Percentiles rank a stretch among this genome's conserved stretches.
Evolutionary conservation across 2,329 filamentous ascomycete genomes (phyloP).

Genomic region (Didymella keratinophila): DNA sequence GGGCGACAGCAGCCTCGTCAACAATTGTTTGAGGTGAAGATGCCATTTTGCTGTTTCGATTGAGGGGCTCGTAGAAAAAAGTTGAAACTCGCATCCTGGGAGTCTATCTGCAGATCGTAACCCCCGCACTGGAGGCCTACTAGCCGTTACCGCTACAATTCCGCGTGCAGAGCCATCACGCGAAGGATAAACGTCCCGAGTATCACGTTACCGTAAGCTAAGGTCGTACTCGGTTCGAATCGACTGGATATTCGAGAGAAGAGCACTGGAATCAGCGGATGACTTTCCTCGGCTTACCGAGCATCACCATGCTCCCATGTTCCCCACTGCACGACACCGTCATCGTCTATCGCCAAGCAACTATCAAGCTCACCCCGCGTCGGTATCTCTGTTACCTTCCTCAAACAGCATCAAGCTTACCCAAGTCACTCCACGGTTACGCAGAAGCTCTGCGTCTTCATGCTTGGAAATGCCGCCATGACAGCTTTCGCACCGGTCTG

Average conservation of each 20-base stretch:
- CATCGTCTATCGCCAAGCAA: conserved; percentile 39
- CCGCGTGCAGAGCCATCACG: conserved; percentile 2
- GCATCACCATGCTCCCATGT: conserved; percentile 1
- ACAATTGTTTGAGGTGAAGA: neutral
- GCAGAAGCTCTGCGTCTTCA: conserved; percentile 22
- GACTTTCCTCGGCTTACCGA: neutral
- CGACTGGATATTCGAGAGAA: neutral
- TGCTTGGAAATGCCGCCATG: conserved; percentile 21
- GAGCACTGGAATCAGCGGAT: neutral
- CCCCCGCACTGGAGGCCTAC: conserved; percentile 6
- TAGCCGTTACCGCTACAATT: conserved; percentile 1
- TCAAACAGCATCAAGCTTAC: conserved; percentile 36
- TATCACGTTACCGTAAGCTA: neutral
- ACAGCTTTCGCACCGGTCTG: conserved; percentile 9
- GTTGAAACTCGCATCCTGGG: neutral
- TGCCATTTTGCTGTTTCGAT: neutral
- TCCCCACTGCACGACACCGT: conserved; percentile 33
- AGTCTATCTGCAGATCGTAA: conserved; percentile 9
- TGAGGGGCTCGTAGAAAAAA: neutral
- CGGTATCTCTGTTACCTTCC: conserved; percentile 42
- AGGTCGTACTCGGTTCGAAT: neutral
- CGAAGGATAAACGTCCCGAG: neutral
- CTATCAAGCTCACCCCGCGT: conserved; percentile 25
- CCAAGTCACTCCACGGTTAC: conserved; percentile 17
- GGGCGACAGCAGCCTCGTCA: neutral